A percentile compares a stretch with the other conserved stretches of the same genome.
Conservation (phyloP, 176 grass and related monocot genomes). For the Eremochloa ophiuroides region DNA sequence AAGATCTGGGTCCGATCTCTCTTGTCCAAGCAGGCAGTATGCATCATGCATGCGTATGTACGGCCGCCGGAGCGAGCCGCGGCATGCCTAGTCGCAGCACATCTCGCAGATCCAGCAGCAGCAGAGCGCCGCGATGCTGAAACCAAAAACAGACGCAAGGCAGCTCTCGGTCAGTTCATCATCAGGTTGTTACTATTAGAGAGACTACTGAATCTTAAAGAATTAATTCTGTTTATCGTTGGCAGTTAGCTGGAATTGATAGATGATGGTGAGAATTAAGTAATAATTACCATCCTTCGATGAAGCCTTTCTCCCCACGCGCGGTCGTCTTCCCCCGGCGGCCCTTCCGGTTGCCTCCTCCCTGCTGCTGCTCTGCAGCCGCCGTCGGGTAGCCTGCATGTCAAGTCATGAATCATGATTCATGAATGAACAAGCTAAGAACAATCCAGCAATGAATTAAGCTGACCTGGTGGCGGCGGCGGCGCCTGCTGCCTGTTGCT, state of each 20-base stretch:
- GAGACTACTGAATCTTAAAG: too few relatives aligned
- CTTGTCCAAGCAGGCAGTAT: too few relatives aligned
- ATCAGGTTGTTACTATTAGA: too few relatives aligned
- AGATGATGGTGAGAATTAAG: too few relatives aligned
- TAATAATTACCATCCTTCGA: conserved; percentile 66
- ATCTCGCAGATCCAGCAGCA: conserved; percentile 97
- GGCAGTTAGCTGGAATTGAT: too few relatives aligned
- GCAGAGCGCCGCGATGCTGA: conserved; percentile 72
- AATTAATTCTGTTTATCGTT: too few relatives aligned
- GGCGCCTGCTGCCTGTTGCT: conserved; percentile 39
- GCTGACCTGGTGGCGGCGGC: conserved; percentile 11
- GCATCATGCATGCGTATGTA: too few relatives aligned
- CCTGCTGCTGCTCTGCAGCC: conserved; percentile 39
- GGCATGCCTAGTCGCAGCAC: conserved; percentile 52
- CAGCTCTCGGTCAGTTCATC: too few relatives aligned
- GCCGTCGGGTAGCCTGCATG: conserved; percentile 60
- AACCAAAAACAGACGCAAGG: too few relatives aligned
- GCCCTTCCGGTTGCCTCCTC: conserved; percentile 18
- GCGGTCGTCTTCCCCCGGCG: conserved; percentile 30
- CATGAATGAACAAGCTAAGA: not conserved
- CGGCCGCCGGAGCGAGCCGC: too few relatives aligned
- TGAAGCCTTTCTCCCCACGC: conserved; percentile 72
- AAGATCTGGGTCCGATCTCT: too few relatives aligned
- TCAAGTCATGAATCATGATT: not conserved
- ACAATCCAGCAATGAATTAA: not conserved